Percentiles rank a stretch among this genome's conserved stretches.
These are phyloP conservation scores for Clonostachys rosea DNA, from an alignment of 2,329 filamentous ascomycete genomes.

Conservation along the genomic window DNA sequence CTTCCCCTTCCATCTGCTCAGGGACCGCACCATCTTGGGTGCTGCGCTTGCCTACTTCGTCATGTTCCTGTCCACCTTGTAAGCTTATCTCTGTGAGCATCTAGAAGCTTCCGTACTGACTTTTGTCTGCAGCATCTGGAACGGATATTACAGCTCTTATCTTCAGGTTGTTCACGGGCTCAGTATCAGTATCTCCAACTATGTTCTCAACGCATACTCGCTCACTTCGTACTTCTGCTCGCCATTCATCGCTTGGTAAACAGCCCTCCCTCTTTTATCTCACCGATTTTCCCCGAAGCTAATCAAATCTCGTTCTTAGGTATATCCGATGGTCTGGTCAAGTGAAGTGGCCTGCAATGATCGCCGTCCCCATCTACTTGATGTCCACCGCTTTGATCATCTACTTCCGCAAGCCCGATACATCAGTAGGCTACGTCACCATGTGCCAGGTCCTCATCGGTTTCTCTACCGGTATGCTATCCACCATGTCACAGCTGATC, in stretches of 20 bases:
- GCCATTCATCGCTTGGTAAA: too few relatives aligned
- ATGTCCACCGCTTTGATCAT: constrained; percentile 55
- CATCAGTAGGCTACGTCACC: constrained; percentile 47
- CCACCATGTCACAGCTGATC: constrained; percentile 56
- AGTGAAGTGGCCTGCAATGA: constrained; percentile 44
- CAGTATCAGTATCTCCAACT: constrained; percentile 33
- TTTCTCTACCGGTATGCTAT: constrained; percentile 52
- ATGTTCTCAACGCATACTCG: constrained; percentile 43
- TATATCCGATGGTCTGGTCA: constrained; percentile 35
- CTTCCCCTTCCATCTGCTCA: constrained; percentile 45
- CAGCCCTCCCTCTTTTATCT: too few relatives aligned
- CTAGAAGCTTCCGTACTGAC: too few relatives aligned
- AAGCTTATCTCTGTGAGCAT: too few relatives aligned
- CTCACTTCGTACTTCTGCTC: constrained; percentile 37
- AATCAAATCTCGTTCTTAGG: too few relatives aligned
- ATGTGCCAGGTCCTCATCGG: constrained; percentile 61
- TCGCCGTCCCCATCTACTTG: constrained; percentile 47
- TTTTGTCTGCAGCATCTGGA: constrained; percentile 42
- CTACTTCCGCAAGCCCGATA: constrained; percentile 47
- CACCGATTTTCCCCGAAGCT: too few relatives aligned
- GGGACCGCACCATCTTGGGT: constrained; percentile 36
- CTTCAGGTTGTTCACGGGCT: constrained; percentile 45
- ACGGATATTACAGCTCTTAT: constrained; percentile 50
- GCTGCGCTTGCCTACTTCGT: constrained; percentile 28
- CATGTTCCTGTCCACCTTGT: constrained; percentile 22